Conservation (phyloP, 2,329 filamentous ascomycete genomes). For the Teratosphaeria gauchensis region DNA sequence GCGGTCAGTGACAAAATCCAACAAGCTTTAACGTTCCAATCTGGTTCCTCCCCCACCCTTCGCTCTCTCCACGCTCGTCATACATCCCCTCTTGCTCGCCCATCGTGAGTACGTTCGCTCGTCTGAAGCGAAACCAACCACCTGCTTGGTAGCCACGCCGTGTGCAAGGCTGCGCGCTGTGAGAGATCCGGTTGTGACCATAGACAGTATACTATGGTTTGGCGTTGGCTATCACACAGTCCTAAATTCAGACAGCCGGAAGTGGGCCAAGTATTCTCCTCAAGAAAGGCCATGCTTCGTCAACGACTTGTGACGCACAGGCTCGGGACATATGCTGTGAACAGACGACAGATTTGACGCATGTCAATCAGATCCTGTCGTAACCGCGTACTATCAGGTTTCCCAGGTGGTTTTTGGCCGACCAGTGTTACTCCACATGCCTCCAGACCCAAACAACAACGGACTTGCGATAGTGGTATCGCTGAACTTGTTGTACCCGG, state of each 20-base stretch:
- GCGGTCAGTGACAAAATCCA: background rate
- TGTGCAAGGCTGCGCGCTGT: no score
- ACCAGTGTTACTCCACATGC: constrained; percentile 27
- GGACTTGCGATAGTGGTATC: constrained; percentile 30
- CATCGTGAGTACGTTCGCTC: background rate
- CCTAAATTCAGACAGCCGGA: no score
- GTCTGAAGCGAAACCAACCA: background rate
- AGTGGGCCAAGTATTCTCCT: no score
- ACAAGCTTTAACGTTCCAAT: background rate
- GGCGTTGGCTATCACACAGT: no score
- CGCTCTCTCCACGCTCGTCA: background rate
- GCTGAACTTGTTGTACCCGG: constrained; percentile 9
- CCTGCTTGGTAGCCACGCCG: no score
- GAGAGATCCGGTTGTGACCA: no score
- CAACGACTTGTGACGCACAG: no score
- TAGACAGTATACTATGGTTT: no score
- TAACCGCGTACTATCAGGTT: background rate
- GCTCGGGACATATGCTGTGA: no score
- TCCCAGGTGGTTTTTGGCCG: background rate
- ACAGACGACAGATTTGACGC: no score
- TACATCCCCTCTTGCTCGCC: background rate
- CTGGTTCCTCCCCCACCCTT: background rate
- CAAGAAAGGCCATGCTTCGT: no score
- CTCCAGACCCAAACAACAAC: constrained; percentile 31
- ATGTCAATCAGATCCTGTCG: no score